Evolutionary conservation across 768 basidiomycete species (phyloP).

Genomic region (Neoboletus subvelutipes): DNA sequence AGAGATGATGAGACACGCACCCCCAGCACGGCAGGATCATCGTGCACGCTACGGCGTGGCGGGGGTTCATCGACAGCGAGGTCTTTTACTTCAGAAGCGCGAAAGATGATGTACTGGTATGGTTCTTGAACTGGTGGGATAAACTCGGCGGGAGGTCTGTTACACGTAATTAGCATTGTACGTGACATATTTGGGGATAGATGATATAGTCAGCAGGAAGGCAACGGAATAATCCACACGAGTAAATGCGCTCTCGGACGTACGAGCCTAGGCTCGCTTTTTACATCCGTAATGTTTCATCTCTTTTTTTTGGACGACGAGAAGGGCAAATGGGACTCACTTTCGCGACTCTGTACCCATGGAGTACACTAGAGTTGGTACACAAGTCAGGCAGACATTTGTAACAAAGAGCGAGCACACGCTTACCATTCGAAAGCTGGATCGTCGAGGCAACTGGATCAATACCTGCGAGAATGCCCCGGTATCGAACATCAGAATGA

Average conservation of each 20-base stretch:
- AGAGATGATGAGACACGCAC: slow-evolving; percentile 43
- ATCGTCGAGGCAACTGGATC: slow-evolving; percentile 85
- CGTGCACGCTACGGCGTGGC: slow-evolving; percentile 63
- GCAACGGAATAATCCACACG: slow-evolving; percentile 65
- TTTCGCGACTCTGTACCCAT: slow-evolving; percentile 87
- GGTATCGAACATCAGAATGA: slow-evolving; percentile 87
- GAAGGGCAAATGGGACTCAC: slow-evolving; percentile 39
- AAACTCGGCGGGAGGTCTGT: slow-evolving; percentile 70
- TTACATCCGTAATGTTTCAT: slow-evolving; percentile 44
- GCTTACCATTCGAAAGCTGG: slow-evolving; percentile 78
- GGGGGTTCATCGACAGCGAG: slow-evolving; percentile 75
- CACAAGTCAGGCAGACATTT: not conserved
- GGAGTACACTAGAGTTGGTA: slow-evolving; percentile 55
- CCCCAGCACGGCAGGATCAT: slow-evolving; percentile 83
- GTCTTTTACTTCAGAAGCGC: slow-evolving; percentile 87
- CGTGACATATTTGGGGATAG: not conserved
- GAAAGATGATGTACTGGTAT: slow-evolving; percentile 89
- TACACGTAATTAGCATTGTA: slow-evolving; percentile 27
- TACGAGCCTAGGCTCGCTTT: slow-evolving; percentile 36
- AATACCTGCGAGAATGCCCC: slow-evolving; percentile 84
- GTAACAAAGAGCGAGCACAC: slow-evolving; percentile 1
- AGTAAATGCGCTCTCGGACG: slow-evolving; percentile 44
- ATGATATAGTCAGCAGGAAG: slow-evolving; percentile 53
- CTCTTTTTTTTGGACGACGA: slow-evolving; percentile 14
- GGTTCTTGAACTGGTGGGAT: slow-evolving; percentile 82